Evolutionary conservation across 108 stramenopile species (phyloP).

Genomic region (Nitzschia putrida): DNA sequence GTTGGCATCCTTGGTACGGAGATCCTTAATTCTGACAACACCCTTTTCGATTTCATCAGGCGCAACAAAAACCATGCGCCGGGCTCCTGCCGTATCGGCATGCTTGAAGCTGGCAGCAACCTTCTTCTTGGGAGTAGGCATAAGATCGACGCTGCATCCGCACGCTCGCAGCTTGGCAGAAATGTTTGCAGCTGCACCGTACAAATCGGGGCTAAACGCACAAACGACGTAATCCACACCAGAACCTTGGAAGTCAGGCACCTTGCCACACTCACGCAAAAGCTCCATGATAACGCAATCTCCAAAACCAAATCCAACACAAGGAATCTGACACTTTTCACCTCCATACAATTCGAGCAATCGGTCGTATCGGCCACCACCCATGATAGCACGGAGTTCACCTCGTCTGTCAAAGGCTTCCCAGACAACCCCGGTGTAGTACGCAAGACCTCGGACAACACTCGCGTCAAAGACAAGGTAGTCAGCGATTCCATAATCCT

Average conservation of each 20-base stretch:
- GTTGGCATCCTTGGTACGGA: constrained; percentile 59
- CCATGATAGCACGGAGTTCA: constrained; percentile 93
- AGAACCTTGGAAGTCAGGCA: constrained; percentile 72
- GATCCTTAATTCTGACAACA: constrained; percentile 81
- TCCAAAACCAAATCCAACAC: constrained; percentile 97
- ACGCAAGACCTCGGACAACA: constrained; percentile 94
- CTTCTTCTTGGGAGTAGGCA: constrained; percentile 89
- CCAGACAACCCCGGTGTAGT: constrained; percentile 97
- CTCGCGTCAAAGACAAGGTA: constrained; percentile 94
- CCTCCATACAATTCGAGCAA: constrained; percentile 93
- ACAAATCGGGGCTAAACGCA: constrained; percentile 72
- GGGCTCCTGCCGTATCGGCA: constrained; percentile 87
- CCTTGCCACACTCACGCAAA: constrained; percentile 73
- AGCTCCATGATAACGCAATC: constrained; percentile 98
- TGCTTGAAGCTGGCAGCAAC: constrained; percentile 95
- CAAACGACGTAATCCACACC: constrained; percentile 83
- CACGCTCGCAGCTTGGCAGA: constrained; percentile 62
- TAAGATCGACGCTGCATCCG: constrained; percentile 86
- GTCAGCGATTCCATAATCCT: constrained; percentile 86
- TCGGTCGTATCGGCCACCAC: constrained; percentile 95
- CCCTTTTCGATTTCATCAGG: constrained; percentile 85
- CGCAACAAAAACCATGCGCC: constrained; percentile 87
- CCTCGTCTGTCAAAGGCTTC: constrained; percentile 96
- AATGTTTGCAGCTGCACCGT: constrained; percentile 67
- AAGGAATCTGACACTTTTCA: constrained; percentile 83